A percentile compares a stretch with the other conserved stretches of the same genome.
Conservation (phyloP, 352 stramenopile genomes). For the Phytophthora ohioensis region DNA sequence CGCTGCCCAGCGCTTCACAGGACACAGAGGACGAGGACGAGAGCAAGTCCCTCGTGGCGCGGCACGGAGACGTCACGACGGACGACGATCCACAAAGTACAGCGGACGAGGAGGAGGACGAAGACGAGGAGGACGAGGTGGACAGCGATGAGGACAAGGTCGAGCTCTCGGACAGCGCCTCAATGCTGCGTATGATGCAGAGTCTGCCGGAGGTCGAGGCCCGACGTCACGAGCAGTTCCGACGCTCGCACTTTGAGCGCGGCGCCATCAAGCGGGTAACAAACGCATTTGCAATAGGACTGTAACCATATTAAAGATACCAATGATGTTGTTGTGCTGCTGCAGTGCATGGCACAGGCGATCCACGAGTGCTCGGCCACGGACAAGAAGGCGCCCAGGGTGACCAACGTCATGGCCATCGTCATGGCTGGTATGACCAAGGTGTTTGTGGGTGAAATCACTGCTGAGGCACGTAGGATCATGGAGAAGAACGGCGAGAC, state of each 20-base stretch:
- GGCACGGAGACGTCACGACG: conserved; percentile 52
- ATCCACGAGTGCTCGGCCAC: conserved; percentile 70
- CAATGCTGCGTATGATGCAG: conserved; percentile 83
- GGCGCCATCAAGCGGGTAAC: conserved; percentile 80
- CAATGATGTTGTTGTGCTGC: conserved; percentile 11
- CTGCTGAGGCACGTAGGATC: conserved; percentile 78
- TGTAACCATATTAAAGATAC: not conserved
- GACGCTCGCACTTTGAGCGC: conserved; percentile 85
- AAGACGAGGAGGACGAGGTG: conserved; percentile 57
- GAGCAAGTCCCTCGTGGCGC: conserved; percentile 20
- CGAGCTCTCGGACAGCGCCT: conserved; percentile 63
- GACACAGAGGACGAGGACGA: conserved; percentile 60
- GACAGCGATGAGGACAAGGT: conserved; percentile 59
- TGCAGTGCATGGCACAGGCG: conserved; percentile 80
- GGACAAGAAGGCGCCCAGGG: conserved; percentile 62
- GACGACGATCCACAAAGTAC: conserved; percentile 61
- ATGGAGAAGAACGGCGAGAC: conserved; percentile 85
- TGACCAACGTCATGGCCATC: conserved; percentile 89
- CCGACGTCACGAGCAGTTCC: conserved; percentile 83
- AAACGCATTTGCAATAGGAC: not conserved
- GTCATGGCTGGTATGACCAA: conserved; percentile 91
- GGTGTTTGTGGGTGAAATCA: conserved; percentile 83
- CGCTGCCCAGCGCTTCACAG: conserved; percentile 45
- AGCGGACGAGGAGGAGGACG: conserved; percentile 63
- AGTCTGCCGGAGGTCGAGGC: conserved; percentile 70